Conservation (phyloP, 352 stramenopile genomes). For the Pythium scleroteichum region DNA sequence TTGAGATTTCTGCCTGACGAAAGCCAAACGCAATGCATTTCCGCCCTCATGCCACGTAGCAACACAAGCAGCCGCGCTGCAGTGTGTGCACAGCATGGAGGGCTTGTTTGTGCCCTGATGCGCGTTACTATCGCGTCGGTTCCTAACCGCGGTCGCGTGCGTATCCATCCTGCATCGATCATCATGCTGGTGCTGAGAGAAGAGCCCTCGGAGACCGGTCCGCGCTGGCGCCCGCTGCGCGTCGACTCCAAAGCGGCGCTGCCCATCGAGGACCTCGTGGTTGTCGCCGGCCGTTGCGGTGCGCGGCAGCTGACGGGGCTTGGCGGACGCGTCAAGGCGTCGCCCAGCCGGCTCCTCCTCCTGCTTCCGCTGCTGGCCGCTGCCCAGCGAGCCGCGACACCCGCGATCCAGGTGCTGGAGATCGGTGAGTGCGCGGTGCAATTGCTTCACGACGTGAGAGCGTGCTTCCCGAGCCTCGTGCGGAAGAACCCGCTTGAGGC, state of each 20-base stretch:
- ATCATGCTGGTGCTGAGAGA: slow-evolving; percentile 13
- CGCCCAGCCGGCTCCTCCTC: slow-evolving; percentile 42
- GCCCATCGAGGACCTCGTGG: slow-evolving; percentile 57
- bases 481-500: slow-evolving; percentile 42
- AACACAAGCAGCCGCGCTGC: too few species aligned
- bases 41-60: too few species aligned
- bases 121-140: slow-evolving; percentile 5
- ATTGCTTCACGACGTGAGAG: slow-evolving; percentile 51
- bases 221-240: slow-evolving; percentile 22
- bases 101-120: too few species aligned
- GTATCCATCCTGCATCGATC: neutral
- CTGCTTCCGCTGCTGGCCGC: slow-evolving; percentile 41
- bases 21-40: slow-evolving; percentile 29
- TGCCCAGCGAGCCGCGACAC: neutral
- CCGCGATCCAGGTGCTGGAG: slow-evolving; percentile 43
- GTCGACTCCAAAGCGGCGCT: slow-evolving; percentile 42
- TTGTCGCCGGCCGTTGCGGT: slow-evolving; percentile 46
- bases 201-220: neutral
- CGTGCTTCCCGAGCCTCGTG: slow-evolving; percentile 71
- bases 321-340: slow-evolving; percentile 52
- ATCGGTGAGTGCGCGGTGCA: slow-evolving; percentile 55
- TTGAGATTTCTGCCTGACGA: slow-evolving; percentile 55
- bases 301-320: slow-evolving; percentile 60
- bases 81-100: too few species aligned
- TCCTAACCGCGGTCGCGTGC: slow-evolving; percentile 4